These are phyloP conservation scores for Sextonia rubra DNA, from an alignment of 164 flowering plant genomes.

Conservation along the genomic window DNA sequence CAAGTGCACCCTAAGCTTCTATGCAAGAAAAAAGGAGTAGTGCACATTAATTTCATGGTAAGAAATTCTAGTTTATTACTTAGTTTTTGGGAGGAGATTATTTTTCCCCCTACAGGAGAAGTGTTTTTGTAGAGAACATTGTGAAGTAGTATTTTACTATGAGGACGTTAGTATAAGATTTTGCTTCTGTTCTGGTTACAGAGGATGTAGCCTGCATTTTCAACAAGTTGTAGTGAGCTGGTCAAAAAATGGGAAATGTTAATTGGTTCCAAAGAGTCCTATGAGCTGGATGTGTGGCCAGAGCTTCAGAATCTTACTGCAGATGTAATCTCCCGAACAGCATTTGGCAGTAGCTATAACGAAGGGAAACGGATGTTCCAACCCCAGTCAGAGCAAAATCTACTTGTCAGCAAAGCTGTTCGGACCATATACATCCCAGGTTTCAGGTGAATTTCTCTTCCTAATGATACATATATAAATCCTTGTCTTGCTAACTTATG, in stretches of 20 bases:
- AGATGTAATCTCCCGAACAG: conserved; percentile 46
- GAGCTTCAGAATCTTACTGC: conserved; percentile 34
- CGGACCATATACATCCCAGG: conserved; percentile 39
- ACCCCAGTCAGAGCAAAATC: conserved; percentile 34
- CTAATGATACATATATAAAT: neutral
- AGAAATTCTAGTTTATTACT: too few relatives aligned
- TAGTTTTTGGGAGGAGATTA: too few relatives aligned
- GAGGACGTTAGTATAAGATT: too few relatives aligned
- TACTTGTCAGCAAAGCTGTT: conserved; percentile 25
- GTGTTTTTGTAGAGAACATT: too few relatives aligned
- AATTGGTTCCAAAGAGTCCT: conserved; percentile 16
- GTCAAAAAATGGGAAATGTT: conserved; percentile 34
- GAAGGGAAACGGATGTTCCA: conserved; percentile 47
- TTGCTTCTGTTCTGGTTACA: conserved; percentile 7
- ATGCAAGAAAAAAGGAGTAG: too few relatives aligned
- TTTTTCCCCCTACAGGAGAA: too few relatives aligned
- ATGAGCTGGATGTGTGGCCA: conserved; percentile 46
- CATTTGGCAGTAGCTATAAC: conserved; percentile 50
- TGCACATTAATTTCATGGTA: too few relatives aligned
- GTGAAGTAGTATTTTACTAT: too few relatives aligned
- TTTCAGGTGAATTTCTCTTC: conserved; percentile 27
- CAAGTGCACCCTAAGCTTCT: too few relatives aligned
- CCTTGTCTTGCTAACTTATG: too few relatives aligned
- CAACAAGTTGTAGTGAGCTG: conserved; percentile 24
- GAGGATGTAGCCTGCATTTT: conserved; percentile 25